Base-by-base conservation (phyloP, 75 land plant species). In the Gnetum montanum region DNA sequence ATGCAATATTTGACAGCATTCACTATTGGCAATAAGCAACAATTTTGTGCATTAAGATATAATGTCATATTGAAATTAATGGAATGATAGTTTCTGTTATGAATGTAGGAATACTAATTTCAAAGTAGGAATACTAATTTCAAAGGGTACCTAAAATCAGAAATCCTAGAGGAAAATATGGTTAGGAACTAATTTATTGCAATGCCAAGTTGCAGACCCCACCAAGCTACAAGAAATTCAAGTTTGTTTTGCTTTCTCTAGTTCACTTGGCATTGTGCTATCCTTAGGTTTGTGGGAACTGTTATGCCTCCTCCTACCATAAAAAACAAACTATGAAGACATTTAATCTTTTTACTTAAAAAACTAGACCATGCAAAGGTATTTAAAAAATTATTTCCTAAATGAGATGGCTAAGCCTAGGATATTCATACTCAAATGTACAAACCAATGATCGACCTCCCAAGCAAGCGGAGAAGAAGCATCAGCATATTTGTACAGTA, bases 401-500 rank as follows among this genome's bases (percentile, higher is more conserved):
- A n/a, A n/a, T n/a, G n/a, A n/a, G n/a, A n/a, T n/a, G n/a, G n/a
- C n/a, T n/a, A n/a, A n/a, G n/a, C n/a, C n/a, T n/a, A n/a, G n/a
- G n/a, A n/a, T 1, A 19, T 38, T 31, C 73, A 45, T 78, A 94
- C 99, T 86, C 61, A 96, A 80, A 47, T 81, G 72, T 33, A 96
- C 96, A 60, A 90, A 94, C 99, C 99, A 94, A 69, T 94, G 99
- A 67, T 86, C 87, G 23, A 94, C 74, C 18, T 86, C 91, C 99
- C 99, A 94, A 49, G 83, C 84, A 31, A 94, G 88, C 26, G 99
- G 99, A 25, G 99, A 94, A 51, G 85, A 82, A 6, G 85, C 63
- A 64, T 94, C 99, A 6, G 99, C 99, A 65, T 86, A 73, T 59
- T 74, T 81, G 49, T 86, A 86, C 0, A 94, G 73, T 46, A 94